Percentiles rank a stretch among this genome's conserved stretches.
phyloP scores from a whole-genome alignment of 805 yeast species.

The Starmerella ratchasimensis region DNA sequence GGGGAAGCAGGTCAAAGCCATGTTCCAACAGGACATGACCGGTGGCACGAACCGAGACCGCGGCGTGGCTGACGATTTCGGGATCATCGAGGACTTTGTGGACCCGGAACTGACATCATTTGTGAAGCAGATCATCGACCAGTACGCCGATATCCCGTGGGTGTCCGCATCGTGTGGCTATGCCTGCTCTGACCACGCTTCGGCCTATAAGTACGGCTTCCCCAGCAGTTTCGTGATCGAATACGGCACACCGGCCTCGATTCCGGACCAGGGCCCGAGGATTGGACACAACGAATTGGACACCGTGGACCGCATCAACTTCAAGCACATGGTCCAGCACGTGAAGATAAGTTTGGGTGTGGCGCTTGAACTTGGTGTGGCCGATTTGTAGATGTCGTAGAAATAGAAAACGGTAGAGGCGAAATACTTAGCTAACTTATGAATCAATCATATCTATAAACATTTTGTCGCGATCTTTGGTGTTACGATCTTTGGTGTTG shows the following conservation, averaged over 20 bases:
- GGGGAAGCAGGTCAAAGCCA: conserved; percentile 46
- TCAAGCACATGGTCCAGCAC: conserved; percentile 67
- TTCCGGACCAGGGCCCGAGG: conserved; percentile 5
- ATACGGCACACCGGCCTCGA: conserved; percentile 32
- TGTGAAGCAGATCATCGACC: conserved; percentile 43
- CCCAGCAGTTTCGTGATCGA: conserved; percentile 77
- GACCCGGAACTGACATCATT: conserved; percentile 41
- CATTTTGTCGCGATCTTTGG: no score
- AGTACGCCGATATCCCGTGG: conserved; percentile 53
- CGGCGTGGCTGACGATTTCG: conserved; percentile 47
- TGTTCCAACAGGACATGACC: conserved; percentile 92
- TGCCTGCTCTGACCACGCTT: conserved; percentile 88
- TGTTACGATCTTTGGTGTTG: no score
- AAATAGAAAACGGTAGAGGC: no score
- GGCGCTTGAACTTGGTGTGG: conserved; percentile 47
- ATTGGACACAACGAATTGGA: conserved; percentile 51
- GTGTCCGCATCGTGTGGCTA: conserved; percentile 73
- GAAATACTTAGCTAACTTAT: no score
- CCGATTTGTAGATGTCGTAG: conserved; percentile 2
- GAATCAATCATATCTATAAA: no score
- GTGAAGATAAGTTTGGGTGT: conserved; percentile 60
- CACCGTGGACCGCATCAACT: conserved; percentile 64
- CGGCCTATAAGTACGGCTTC: conserved; percentile 66
- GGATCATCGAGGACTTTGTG: conserved; percentile 61
- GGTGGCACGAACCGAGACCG: conserved; percentile 38